Base-by-base conservation (phyloP, 2,329 filamentous ascomycete genomes). In the Mycosphaerella sp. region DNA sequence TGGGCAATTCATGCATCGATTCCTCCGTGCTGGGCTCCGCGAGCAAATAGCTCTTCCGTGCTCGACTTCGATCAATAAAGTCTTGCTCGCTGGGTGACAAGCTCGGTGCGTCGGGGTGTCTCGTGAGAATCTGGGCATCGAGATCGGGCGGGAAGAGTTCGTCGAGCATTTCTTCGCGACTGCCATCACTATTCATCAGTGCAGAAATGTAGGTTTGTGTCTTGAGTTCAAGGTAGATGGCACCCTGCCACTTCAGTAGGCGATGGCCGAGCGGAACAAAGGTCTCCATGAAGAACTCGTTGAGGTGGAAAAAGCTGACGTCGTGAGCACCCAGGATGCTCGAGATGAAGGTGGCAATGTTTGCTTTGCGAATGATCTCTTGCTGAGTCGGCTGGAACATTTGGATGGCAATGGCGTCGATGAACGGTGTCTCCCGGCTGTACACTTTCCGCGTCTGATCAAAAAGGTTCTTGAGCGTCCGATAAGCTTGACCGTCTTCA, bases 161-260 rank as follows among this genome's bases (percentile, higher is more conserved):
- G 52, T 80, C 76, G 29, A 85, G 68, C 29, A 83, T 72, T 41
- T 82, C 76, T 17, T 80, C 78, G 46, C 78, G 76, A 2, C 74
- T 73, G 29, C 75, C 76, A 51, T 82, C 77, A 41, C 76, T 77
- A 62, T 77, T 79, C 59, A 80, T 77, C 63, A 82, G 73, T 3
- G 80, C 79, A 3, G 80, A 81, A 53, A 85, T 81, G 62, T 83
- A 85, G 11, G 82, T 81, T 65, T 85, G 83, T 1, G 83, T 85
- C 69, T 86, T 86, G 14, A 86, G 69, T 57, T 85, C 82, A 11
- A 85, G 73, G 60, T 79, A 83, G 26, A 86, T 70, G 11, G 78
- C 76, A 1, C 79, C 80, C 61, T 84, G 81, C 56, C 78, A 79
- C 61, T 82, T 82, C 17, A 82, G 69, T 21, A 86, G 66, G 9